Base-by-base conservation (phyloP, 1,284 basidiomycete genomes). In the Cutaneotrichosporon dermatis region DNA sequence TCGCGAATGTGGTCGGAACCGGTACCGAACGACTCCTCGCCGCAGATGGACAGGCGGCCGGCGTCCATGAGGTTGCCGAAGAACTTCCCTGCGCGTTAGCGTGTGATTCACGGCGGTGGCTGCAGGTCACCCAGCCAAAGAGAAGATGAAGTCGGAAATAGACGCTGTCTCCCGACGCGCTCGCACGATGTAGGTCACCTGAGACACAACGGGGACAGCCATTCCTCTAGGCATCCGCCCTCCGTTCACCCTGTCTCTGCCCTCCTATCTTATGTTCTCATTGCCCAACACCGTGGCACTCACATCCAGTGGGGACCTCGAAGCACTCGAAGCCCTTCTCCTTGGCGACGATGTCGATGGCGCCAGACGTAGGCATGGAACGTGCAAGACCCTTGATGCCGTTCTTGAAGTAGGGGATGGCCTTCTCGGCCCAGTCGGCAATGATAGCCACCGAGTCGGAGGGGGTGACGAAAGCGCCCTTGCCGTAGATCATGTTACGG, bases 1-100 rank as follows among this genome's bases (percentile, higher is more conserved):
- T 99, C 95, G 66, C 95, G 90, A 70, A 99, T 96, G 80, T 99
- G 95, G 80, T 99, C 95, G 13, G 95, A 98, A 15, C 95, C 95
- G n/a, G 95, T 99, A 62, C 95, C 95, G 78, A 99, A 99, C 9
- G 90, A 94, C 81, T 99, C 95, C 77, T 99, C 95, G 67, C 95
- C 95, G 72, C 95, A 99, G 76, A 99, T 98, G 54, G 93, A 97
- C 44, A 99, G 84, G 48, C 91, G 85, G 0, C 93, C 94, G 48
- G 96, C 95, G 77, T 99, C 95, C 95, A 99, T 99, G 66, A 99
- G 83, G 82, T 99, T 99, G 56, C 95, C 96, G 75, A 99, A 99
- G 86, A 99, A 99, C 80, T 99, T 99, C 95, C 95, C 91, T 92
- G 69, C 9, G 41, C 50, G 57, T 65, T 44, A 65, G 60, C 54